phyloP scores from a whole-genome alignment of 257 asterid genomes.

The Primulina tabacum region DNA sequence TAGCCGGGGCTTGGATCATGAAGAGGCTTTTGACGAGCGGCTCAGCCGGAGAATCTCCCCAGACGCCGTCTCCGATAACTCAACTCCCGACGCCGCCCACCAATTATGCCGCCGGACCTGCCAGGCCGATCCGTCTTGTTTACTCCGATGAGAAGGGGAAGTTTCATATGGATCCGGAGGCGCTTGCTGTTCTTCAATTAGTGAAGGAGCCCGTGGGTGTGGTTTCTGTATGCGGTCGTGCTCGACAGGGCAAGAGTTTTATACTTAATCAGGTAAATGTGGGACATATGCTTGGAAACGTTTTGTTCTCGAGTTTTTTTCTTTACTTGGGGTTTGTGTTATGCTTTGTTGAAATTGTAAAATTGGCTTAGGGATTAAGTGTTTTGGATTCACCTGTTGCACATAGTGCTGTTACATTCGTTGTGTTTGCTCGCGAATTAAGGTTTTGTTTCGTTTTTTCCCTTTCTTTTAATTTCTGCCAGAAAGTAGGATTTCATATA shows the following conservation, averaged over 20 bases:
- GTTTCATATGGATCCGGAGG: slow-evolving; percentile 97
- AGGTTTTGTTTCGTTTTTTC: slow-evolving; percentile 20
- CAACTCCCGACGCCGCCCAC: slow-evolving; percentile 37
- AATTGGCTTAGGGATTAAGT: not conserved
- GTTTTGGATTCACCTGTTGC: not conserved
- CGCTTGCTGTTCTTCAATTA: slow-evolving; percentile 85
- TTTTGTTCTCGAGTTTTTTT: not conserved
- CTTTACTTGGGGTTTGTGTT: slow-evolving; percentile 14
- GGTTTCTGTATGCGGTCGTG: slow-evolving; percentile 98
- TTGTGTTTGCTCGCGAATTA: slow-evolving; percentile 20
- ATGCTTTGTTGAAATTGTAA: not conserved
- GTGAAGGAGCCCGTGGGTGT: slow-evolving; percentile 93
- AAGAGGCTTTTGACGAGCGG: slow-evolving; percentile 46
- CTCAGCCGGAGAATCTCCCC: slow-evolving; percentile 58
- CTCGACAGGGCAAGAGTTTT: slow-evolving; percentile 98
- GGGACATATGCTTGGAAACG: not conserved
- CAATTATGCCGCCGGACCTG: slow-evolving; percentile 61
- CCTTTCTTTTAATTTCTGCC: slow-evolving; percentile 7
- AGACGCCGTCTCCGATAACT: slow-evolving; percentile 40
- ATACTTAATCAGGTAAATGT: slow-evolving; percentile 75
- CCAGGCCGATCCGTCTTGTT: slow-evolving; percentile 89
- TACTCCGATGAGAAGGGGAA: slow-evolving; percentile 78
- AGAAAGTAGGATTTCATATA: slow-evolving; percentile 25
- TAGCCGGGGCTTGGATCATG: slow-evolving; percentile 31
- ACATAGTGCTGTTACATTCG: not conserved